phyloP scores from a whole-genome alignment of 192 early-diverging fungal species.

The Coemansia sp. region DNA sequence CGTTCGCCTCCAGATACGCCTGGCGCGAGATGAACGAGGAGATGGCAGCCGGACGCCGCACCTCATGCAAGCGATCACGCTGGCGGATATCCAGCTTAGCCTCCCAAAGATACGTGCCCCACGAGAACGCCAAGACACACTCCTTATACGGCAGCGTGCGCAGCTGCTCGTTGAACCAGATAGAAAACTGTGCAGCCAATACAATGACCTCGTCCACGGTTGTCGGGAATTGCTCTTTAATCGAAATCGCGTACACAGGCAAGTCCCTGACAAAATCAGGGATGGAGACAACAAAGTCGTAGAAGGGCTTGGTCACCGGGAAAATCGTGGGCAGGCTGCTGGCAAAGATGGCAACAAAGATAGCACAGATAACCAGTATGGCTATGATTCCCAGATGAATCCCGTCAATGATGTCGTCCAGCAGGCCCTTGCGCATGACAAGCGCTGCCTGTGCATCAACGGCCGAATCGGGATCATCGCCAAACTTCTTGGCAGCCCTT shows the following conservation, averaged over 20 bases:
- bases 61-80: constrained; percentile 64
- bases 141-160: constrained; percentile 71
- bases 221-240: constrained; percentile 11
- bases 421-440: constrained; percentile 46
- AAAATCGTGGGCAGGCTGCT: constrained; percentile 39
- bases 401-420: constrained; percentile 52
- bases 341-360: constrained; percentile 30
- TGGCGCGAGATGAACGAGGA: constrained; percentile 65
- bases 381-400: constrained; percentile 34
- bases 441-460: constrained; percentile 45
- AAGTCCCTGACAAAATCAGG: constrained; percentile 11
- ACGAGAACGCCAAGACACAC: constrained; percentile 69
- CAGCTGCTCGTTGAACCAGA: constrained; percentile 16
- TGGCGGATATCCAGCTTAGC: constrained; percentile 82
- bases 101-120: constrained; percentile 72
- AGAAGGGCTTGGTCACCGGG: constrained; percentile 37
- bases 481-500: constrained; percentile 6
- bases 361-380: constrained; percentile 27
- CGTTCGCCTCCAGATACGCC: constrained; percentile 77
- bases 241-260: constrained; percentile 13
- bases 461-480: constrained; percentile 25
- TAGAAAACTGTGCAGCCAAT: background rate
- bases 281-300: constrained; percentile 15
- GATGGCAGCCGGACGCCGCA: constrained; percentile 68
- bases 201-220: constrained; percentile 16